Evolutionary conservation across 192 early-diverging fungal genomes (phyloP).

Genomic region (Coemansia brasiliensis): DNA sequence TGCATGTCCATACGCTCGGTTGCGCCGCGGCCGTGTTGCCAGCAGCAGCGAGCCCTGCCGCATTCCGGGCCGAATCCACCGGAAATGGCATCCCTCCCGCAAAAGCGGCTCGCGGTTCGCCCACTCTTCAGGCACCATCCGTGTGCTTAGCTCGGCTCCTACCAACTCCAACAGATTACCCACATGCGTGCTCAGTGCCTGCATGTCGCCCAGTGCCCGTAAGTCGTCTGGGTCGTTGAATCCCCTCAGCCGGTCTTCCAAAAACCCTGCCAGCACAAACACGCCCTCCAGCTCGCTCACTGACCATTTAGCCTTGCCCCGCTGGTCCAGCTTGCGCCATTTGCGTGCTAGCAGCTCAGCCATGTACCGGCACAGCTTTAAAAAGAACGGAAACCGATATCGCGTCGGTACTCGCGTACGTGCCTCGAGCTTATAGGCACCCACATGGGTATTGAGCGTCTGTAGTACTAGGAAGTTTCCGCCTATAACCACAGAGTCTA

Average conservation of each 20-base stretch:
- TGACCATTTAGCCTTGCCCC: slow-evolving; percentile 24
- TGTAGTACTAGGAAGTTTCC: slow-evolving; percentile 85
- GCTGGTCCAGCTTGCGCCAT: slow-evolving; percentile 47
- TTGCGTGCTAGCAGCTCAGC: slow-evolving; percentile 60
- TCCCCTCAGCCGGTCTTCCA: slow-evolving; percentile 30
- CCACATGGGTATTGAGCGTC: slow-evolving; percentile 74
- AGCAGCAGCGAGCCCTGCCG: slow-evolving; percentile 43
- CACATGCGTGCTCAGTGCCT: slow-evolving; percentile 17
- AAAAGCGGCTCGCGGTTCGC: slow-evolving; percentile 49
- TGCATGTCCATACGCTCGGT: slow-evolving; percentile 9
- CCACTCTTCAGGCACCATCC: slow-evolving; percentile 50
- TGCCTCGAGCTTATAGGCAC: slow-evolving; percentile 73
- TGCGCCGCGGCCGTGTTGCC: slow-evolving; percentile 40
- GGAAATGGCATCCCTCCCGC: slow-evolving; percentile 49
- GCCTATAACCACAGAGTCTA: slow-evolving; percentile 86
- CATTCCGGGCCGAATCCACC: slow-evolving; percentile 51
- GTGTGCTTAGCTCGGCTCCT: slow-evolving; percentile 27
- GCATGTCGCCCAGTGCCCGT: slow-evolving; percentile 39
- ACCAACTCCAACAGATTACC: slow-evolving; percentile 25
- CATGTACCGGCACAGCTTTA: slow-evolving; percentile 83
- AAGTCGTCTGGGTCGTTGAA: slow-evolving; percentile 12
- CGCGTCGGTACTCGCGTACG: slow-evolving; percentile 75
- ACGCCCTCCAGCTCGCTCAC: slow-evolving; percentile 62
- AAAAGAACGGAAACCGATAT: slow-evolving; percentile 86
- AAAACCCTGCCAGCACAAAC: slow-evolving; percentile 52